Base-by-base conservation (phyloP, 768 basidiomycete species). In the Calocybe gangraenosa region DNA sequence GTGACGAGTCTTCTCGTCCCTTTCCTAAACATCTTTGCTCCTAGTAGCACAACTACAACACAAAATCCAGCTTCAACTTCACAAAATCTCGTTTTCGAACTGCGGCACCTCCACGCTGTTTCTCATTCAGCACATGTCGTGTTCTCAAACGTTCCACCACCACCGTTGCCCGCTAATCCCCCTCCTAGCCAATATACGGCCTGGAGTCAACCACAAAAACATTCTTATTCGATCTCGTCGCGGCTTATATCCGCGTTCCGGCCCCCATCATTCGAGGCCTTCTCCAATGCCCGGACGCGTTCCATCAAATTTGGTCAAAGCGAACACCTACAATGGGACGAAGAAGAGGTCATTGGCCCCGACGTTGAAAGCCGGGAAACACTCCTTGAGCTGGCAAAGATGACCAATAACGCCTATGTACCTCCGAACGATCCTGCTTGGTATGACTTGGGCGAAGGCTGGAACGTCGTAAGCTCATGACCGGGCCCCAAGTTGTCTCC, bases 381-480 rank as follows among this genome's bases (percentile, higher is more conserved):
- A 2, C 66, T 98, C 22, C 70, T 88, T 25, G 69, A 80, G 47
- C 75, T 99, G 37, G 95, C 93, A 8, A 96, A 92, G 78, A 97
- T 99, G 90, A 80, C 91, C 32, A 89, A 84, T 57, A 92, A 98
- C 59, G 92, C 95, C 38, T 97, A 97, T 68, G 65, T 85, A 13
- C 58, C 70, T 9, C 79, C 79, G 0, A 71, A 73, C 7, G 80
- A 85, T 44, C 47, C 64, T 5, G 75, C 61, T 1, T 98, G 95
- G 95, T 95, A 90, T 61, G 80, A 87, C 37, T 56, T 93, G 36
- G 74, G 70, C 1, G 74, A 70, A 0, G 58, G 71, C 1, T 97
- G 86, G 86, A 81, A 79, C 59, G 65, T 65, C 6, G 75, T 78
- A 52, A 52, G 73, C 45, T n/a, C n/a, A n/a, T n/a, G n/a, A n/a